Evolutionary conservation across 208 protist genomes (phyloP).

Genomic region (Leishmania tarentolae): DNA sequence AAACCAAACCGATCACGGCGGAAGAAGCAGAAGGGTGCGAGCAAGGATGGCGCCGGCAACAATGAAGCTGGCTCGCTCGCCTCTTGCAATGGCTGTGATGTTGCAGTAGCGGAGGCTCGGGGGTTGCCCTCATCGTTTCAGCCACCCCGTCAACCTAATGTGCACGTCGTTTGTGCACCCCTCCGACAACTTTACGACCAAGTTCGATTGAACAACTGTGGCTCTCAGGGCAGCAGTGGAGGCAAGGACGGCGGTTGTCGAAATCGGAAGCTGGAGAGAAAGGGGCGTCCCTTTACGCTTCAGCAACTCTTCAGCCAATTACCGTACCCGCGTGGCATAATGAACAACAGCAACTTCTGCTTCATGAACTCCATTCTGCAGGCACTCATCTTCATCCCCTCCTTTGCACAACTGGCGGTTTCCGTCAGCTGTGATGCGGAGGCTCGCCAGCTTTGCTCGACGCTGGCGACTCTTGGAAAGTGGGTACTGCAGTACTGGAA

Average conservation of each 20-base stretch:
- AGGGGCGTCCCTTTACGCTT: slow-evolving; percentile 22
- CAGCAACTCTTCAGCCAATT: slow-evolving; percentile 35
- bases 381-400: slow-evolving; percentile 57
- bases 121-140: slow-evolving; percentile 1
- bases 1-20: neutral
- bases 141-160: slow-evolving; percentile 22
- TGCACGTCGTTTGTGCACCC: slow-evolving; percentile 13
- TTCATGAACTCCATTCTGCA: slow-evolving; percentile 88
- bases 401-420: slow-evolving; percentile 71
- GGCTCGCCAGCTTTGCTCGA: slow-evolving; percentile 42
- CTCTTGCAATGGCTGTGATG: neutral
- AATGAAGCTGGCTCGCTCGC: neutral
- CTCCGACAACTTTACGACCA: slow-evolving; percentile 22
- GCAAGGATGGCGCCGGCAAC: neutral
- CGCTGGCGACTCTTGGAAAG: slow-evolving; percentile 48
- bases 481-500: slow-evolving; percentile 83
- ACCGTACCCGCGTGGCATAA: slow-evolving; percentile 61
- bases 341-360: slow-evolving; percentile 84
- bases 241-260: neutral
- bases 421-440: slow-evolving; percentile 35
- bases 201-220: neutral
- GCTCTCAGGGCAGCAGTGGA: neutral
- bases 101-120: neutral
- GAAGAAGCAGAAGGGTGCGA: neutral
- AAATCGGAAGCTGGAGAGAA: neutral